Evolutionary conservation across 2,329 filamentous ascomycete species (phyloP).

Genomic region (Colletotrichum sp.): DNA sequence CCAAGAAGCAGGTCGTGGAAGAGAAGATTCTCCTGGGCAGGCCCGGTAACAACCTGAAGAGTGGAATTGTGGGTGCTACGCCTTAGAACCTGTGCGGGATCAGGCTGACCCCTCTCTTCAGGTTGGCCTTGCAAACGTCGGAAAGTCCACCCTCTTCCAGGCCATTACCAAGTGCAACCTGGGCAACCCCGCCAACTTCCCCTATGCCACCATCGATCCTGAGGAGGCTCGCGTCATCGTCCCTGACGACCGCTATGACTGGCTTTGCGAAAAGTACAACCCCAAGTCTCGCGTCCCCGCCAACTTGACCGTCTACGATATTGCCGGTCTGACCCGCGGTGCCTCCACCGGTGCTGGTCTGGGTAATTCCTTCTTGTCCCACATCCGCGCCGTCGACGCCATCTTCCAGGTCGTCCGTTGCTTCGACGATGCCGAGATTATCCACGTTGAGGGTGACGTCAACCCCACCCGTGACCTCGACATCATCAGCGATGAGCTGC

Average conservation of each 20-base stretch:
- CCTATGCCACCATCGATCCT: conserved; percentile 98
- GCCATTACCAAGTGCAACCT: conserved; percentile 97
- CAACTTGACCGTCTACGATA: conserved; percentile 98
- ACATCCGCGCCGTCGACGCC: conserved; percentile 97
- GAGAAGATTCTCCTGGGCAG: conserved; percentile 96
- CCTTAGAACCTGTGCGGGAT: conserved; percentile 40
- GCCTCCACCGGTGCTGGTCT: conserved; percentile 97
- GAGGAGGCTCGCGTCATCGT: conserved; percentile 98
- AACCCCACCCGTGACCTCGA: conserved; percentile 92
- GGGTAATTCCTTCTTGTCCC: conserved; percentile 96
- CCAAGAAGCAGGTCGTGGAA: conserved; percentile 90
- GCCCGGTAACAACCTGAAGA: conserved; percentile 98
- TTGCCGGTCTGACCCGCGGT: conserved; percentile 93
- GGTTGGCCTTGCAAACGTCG: conserved; percentile 98
- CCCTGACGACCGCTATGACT: conserved; percentile 94
- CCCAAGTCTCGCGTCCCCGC: conserved; percentile 97
- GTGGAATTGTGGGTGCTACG: conserved; percentile 81
- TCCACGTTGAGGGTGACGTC: conserved; percentile 98
- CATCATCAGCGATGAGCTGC: conserved; percentile 96
- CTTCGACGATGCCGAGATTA: conserved; percentile 99
- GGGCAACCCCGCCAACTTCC: conserved; percentile 99
- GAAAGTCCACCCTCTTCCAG: conserved; percentile 99
- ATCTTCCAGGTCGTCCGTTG: conserved; percentile 97
- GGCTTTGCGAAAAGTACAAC: conserved; percentile 95
- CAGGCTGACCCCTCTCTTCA: conserved; percentile 45